These are phyloP conservation scores for Tricholoma sp. DNA, from an alignment of 768 basidiomycete species.

Conservation along the genomic window DNA sequence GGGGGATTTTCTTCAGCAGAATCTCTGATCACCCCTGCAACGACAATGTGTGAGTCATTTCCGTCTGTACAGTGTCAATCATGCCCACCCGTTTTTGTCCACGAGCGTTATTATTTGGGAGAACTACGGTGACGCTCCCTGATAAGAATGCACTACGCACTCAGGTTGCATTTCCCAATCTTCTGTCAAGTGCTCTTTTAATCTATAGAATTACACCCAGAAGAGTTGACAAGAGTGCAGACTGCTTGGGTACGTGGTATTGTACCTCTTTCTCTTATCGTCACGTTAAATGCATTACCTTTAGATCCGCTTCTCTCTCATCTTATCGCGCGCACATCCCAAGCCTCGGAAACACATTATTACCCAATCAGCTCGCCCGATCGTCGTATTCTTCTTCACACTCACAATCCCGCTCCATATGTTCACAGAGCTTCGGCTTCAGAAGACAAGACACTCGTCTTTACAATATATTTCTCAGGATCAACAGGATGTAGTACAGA, in stretches of 20 bases:
- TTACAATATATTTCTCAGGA: conserved; percentile 57
- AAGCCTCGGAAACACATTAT: conserved; percentile 61
- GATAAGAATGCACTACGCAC: conserved; percentile 32
- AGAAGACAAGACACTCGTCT: conserved; percentile 35
- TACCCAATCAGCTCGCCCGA: conserved; percentile 41
- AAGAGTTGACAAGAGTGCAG: conserved; percentile 10
- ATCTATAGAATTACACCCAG: conserved; percentile 54
- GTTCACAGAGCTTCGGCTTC: conserved; percentile 32
- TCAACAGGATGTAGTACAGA: conserved; percentile 40
- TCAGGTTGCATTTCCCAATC: conserved; percentile 45
- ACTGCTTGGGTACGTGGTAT: conserved; percentile 29
- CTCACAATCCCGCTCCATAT: conserved; percentile 66
- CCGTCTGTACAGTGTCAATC: neutral
- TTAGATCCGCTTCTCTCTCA: conserved; percentile 56
- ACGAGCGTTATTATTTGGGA: conserved; percentile 37
- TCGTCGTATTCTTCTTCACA: conserved; percentile 53
- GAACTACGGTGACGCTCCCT: conserved; percentile 29
- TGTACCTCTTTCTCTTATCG: conserved; percentile 1
- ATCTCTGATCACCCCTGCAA: conserved; percentile 25
- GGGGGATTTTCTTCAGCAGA: conserved; percentile 43
- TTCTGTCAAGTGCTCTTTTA: conserved; percentile 57
- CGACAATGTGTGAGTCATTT: conserved; percentile 39
- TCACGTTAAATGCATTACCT: conserved; percentile 6
- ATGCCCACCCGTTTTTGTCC: conserved; percentile 3
- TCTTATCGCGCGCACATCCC: conserved; percentile 59